Evolutionary conservation across 371 early-diverging fungal genomes (phyloP), one percentile per base, ranked within the genome.

Genomic region (Syncephalastrum monosporum): DNA sequence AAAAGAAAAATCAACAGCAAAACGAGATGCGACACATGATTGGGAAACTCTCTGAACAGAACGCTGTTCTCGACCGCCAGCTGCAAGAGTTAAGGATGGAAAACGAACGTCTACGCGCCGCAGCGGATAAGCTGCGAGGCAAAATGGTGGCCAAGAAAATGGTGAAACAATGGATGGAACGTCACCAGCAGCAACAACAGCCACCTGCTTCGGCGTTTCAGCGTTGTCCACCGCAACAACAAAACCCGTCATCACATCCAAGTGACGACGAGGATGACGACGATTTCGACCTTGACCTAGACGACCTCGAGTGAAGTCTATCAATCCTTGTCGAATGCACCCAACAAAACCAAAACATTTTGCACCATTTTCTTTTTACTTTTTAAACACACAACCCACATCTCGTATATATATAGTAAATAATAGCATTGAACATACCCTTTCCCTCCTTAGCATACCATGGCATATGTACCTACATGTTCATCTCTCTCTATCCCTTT

Each of bases 1-100:
- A 81, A 57, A 85, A 85, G 58, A 85, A 85, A 57, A 84, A 82
- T 42, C 71, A 74, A 46, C 83, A 82, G 46, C 82, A 82, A 29
- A 72, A 74, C 19, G 86, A 85, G 55, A 85, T 85, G 86, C 60
- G 75, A 27, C 48, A 68, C 3, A 79, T 73, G 70, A 85, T 85
- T 51, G 53, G 63, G 4, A 47, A 49, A 5, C 58, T 84, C 12
- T 72, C 77, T n/a, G 79, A 82, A 38, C 74, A 83, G 54, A 82
- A 82, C 61, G 76, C 74, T 27, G 67, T 82, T 0, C 46, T 85
- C 5, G 62, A 68, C 17, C 64, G 82, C 14, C 84, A 83, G 49
- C 45, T 85, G 38, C 71, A 80, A 33, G 82, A 83, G 50, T 42
- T 75, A 12, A 68, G 76, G 7, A 51, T 71, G 10, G 86, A 85